phyloP scores from a whole-genome alignment of 2,329 filamentous ascomycete genomes.

The Colletotrichum acutatum region DNA sequence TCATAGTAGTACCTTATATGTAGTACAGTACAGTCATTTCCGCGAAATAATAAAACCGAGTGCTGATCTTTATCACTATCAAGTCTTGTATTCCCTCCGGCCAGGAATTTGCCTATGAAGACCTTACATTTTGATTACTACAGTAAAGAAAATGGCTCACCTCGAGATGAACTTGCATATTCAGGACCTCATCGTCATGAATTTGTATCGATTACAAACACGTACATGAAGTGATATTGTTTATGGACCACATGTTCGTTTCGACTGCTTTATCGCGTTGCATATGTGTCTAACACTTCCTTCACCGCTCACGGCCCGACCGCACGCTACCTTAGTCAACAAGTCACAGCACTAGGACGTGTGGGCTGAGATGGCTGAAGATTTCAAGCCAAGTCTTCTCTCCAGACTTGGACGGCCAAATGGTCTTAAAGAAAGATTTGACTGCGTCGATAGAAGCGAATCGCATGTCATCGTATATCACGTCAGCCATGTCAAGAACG shows the following conservation, averaged over 20 bases:
- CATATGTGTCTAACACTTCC: neutral
- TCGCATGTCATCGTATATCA: conserved; percentile 46
- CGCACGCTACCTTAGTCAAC: neutral
- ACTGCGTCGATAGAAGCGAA: conserved; percentile 48
- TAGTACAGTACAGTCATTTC: too few species aligned
- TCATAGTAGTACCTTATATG: neutral
- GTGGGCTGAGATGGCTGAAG: neutral
- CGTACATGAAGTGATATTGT: too few species aligned
- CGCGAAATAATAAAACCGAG: too few species aligned
- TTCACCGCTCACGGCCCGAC: neutral
- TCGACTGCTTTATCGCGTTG: neutral
- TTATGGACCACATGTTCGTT: neutral
- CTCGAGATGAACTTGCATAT: too few species aligned
- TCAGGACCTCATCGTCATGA: too few species aligned
- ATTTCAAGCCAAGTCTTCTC: neutral
- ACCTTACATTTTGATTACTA: too few species aligned
- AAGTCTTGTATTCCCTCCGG: too few species aligned
- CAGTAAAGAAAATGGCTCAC: too few species aligned
- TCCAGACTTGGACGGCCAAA: neutral
- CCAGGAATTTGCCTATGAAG: too few species aligned
- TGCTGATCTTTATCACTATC: too few species aligned
- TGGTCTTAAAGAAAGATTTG: conserved; percentile 33
- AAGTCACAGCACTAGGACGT: neutral
- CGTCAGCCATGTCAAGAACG: conserved; percentile 36
- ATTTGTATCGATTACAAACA: too few species aligned